Percentiles rank a stretch among this genome's conserved stretches.
These are phyloP conservation scores for Talaromyces liani DNA, from an alignment of 495 filamentous ascomycete species.

Conservation along the genomic window DNA sequence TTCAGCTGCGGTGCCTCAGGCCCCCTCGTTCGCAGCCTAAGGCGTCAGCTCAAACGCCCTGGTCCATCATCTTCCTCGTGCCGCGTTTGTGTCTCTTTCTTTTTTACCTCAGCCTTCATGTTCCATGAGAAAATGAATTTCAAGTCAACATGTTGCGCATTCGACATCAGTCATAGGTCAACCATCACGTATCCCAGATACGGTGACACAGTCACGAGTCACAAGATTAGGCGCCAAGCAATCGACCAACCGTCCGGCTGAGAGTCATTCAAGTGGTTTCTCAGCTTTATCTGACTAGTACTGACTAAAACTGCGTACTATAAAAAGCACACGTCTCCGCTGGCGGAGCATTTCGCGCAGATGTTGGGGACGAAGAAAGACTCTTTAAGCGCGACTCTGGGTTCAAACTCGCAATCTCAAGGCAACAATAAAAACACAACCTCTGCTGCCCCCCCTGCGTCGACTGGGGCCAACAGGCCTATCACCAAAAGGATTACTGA, in stretches of 20 bases:
- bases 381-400: background rate
- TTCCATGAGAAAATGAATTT: background rate
- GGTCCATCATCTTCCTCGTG: background rate
- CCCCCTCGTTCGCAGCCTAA: background rate
- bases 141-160: background rate
- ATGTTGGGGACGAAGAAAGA: background rate
- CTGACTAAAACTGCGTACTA: background rate
- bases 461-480: background rate
- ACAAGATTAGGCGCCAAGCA: background rate
- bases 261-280: background rate
- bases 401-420: background rate
- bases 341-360: background rate
- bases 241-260: background rate
- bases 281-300: background rate
- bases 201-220: conserved; percentile 2
- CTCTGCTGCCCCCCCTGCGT: background rate
- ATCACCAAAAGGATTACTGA: conserved; percentile 12
- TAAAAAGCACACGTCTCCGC: background rate
- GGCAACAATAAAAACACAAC: background rate
- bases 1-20: background rate
- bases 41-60: background rate
- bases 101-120: background rate
- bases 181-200: background rate
- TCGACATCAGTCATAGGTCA: background rate
- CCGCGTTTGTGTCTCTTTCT: background rate